Evolutionary conservation across 768 basidiomycete genomes (phyloP).

Genomic region (Mrakia gelida): DNA sequence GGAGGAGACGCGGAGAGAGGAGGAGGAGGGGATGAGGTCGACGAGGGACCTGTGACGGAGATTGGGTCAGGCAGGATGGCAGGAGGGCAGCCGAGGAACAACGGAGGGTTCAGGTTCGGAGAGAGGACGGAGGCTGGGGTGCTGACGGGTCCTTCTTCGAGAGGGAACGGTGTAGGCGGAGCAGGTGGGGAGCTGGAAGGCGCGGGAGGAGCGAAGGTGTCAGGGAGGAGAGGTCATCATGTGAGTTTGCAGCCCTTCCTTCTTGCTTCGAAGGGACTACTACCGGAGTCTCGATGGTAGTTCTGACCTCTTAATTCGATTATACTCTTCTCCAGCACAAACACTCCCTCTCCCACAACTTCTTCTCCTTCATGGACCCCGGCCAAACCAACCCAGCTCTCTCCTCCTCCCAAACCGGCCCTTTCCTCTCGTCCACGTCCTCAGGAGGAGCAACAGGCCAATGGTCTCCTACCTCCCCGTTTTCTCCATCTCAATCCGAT

Average conservation of each 20-base stretch:
- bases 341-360: conserved; percentile 88
- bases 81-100: conserved; percentile 33
- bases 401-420: conserved; percentile 1
- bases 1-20: conserved; percentile 31
- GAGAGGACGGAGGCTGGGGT: conserved; percentile 45
- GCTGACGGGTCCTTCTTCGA: conserved; percentile 58
- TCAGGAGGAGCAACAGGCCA: neutral
- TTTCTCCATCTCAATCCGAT: neutral
- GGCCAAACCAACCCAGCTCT: conserved; percentile 44
- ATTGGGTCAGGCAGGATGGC: conserved; percentile 46
- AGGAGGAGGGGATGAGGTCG: conserved; percentile 43
- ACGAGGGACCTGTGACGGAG: conserved; percentile 50
- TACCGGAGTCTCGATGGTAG: too few relatives aligned
- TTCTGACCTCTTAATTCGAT: neutral
- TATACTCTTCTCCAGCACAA: conserved; percentile 61
- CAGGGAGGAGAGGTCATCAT: conserved; percentile 43
- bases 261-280: too few relatives aligned
- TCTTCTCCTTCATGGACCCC: conserved; percentile 92
- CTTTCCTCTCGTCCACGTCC: neutral
- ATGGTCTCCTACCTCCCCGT: neutral
- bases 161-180: conserved; percentile 30
- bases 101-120: conserved; percentile 52
- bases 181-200: conserved; percentile 1
- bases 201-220: conserved; percentile 32
- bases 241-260: conserved; percentile 34